Evolutionary conservation across 495 filamentous ascomycete species (phyloP), one percentile per base, ranked within the genome.

Genomic region (Penicillium malachiteum): DNA sequence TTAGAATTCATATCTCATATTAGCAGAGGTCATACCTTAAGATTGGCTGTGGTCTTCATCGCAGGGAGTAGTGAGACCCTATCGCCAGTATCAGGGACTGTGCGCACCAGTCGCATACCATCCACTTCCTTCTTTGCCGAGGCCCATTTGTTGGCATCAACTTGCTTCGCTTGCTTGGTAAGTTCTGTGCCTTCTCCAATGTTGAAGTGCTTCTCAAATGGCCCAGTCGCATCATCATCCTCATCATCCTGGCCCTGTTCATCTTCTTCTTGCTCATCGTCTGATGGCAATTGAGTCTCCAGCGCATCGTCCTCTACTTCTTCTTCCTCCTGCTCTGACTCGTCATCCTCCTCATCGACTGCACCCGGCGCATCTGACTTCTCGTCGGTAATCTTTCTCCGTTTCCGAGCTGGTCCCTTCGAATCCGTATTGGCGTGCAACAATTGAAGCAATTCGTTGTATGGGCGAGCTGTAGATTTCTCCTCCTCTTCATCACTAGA

Each of bases 131-230:
- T 72, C 52, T 75, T 79, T 7, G 57, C 49, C 12, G 54, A 64
- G 6, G 67, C 66, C 86, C 89, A 95, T 56, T 84, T 77, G 34
- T 81, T 81, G 12, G 78, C 69, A 33, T 71, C 62, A 5, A 78
- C 72, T 21, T 74, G 68, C 59, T 86, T 67, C 26, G 92, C 72
- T 46, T 77, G 76, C 57, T 69, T 69, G 8, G 73, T 69, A 3
- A 91, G 58, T 16, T 78, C 69, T 6, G 78, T 72, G 38, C 86
- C 81, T 14, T 88, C 80, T 1, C 83, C 81, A 17, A 72, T 71
- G 31, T 81, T 79, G 70, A 96, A 93, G 68, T 96, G 93, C 34
- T 77, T 73, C 46, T 92, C 84, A 63, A 95, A 96, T 3, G 89
- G 86, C 67, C 96, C 92, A 1, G 76, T 75, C 26, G 69, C 71